These are phyloP conservation scores for Russula ochroleuca DNA, from an alignment of 768 basidiomycete genomes.

Conservation along the genomic window DNA sequence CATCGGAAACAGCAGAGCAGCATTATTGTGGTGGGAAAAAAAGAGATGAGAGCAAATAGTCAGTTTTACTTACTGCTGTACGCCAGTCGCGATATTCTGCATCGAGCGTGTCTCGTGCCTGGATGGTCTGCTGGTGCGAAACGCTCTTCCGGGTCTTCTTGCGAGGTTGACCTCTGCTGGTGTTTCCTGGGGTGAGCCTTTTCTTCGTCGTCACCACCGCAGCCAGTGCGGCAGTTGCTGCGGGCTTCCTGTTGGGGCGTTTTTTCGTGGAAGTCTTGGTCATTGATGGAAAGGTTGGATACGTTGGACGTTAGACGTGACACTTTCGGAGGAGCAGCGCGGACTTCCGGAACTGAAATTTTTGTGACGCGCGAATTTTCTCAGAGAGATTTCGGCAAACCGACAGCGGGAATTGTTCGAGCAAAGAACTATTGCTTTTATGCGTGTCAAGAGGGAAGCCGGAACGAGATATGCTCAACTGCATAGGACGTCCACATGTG, in stretches of 20 bases:
- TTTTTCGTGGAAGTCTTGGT: constrained; percentile 2
- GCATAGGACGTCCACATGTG: too few species aligned
- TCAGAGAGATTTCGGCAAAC: too few species aligned
- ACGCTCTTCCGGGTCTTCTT: constrained; percentile 7
- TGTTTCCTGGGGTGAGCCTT: not conserved
- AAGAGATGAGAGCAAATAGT: not conserved
- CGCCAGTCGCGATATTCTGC: constrained; percentile 14
- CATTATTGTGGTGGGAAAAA: not conserved
- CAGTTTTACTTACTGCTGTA: not conserved
- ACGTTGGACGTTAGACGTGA: too few species aligned
- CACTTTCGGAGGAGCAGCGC: not conserved
- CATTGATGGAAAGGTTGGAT: not conserved
- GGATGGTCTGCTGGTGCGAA: constrained; percentile 8
- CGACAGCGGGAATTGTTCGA: too few species aligned
- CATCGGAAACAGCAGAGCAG: too few species aligned
- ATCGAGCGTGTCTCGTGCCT: constrained; percentile 14
- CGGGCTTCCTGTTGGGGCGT: not conserved
- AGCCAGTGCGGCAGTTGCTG: not conserved
- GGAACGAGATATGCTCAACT: too few species aligned
- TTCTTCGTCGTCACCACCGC: not conserved
- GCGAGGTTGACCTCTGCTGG: not conserved
- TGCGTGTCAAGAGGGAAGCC: too few species aligned
- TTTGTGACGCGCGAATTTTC: too few species aligned
- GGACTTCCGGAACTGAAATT: not conserved
- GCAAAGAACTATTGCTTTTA: too few species aligned